Conservation (phyloP, 2,329 filamentous ascomycete species). For the Didymella arachidicola region DNA sequence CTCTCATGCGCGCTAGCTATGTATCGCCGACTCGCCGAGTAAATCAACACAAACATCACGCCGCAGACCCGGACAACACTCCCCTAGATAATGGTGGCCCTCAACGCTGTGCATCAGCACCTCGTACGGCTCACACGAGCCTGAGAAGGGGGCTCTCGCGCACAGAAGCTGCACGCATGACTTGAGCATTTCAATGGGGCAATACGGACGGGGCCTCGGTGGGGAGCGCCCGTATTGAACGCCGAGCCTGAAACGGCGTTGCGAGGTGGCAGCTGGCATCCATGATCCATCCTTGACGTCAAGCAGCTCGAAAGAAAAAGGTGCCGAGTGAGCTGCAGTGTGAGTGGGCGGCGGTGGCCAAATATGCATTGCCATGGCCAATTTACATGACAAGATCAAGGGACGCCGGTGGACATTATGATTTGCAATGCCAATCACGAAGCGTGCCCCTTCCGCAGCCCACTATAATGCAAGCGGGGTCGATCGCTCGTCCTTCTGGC, state of each 20-base stretch:
- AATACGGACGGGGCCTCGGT: conserved; percentile 17
- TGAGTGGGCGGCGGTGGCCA: conserved; percentile 14
- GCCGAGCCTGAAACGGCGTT: conserved; percentile 21
- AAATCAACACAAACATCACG: conserved; percentile 13
- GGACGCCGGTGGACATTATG: conserved; percentile 11
- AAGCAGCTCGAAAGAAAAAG: conserved; percentile 8
- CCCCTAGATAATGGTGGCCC: conserved; percentile 2
- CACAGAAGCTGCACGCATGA: conserved; percentile 16
- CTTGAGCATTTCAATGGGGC: conserved; percentile 16
- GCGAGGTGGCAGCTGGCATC: conserved; percentile 16
- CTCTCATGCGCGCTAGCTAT: conserved; percentile 10
- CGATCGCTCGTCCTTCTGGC: conserved; percentile 9
- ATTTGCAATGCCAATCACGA: conserved; percentile 8
- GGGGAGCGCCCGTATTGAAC: conserved; percentile 18
- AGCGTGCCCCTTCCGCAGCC: conserved; percentile 10
- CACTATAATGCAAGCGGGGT: conserved; percentile 9
- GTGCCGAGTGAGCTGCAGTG: conserved; percentile 10
- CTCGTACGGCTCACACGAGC: conserved; percentile 11
- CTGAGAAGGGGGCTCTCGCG: conserved; percentile 2
- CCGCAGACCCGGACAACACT: background rate
- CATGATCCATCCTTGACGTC: conserved; percentile 27
- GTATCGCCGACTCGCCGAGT: conserved; percentile 32
- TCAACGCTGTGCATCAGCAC: background rate
- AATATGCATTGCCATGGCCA: conserved; percentile 13
- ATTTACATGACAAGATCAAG: conserved; percentile 23